Evolutionary conservation across 441 rosid genomes (phyloP).

Genomic region (Croton setiger): DNA sequence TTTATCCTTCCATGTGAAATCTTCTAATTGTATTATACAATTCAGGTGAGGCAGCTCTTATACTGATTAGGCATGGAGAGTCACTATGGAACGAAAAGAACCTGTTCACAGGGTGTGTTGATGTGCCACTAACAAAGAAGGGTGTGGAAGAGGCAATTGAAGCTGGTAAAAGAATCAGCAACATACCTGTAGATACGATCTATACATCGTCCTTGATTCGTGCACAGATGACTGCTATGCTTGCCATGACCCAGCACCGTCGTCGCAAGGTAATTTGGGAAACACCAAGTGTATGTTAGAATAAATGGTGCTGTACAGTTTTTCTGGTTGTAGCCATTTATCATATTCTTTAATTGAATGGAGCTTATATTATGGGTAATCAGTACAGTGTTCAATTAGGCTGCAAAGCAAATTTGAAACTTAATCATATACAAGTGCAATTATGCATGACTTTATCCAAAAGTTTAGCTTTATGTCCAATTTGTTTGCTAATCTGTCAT

Average conservation of each 20-base stretch:
- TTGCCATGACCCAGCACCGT: slow-evolving; percentile 97
- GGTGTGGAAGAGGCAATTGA: slow-evolving; percentile 96
- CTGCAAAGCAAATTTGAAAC: background rate
- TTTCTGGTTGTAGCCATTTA: background rate
- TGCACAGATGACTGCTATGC: slow-evolving; percentile 98
- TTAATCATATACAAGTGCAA: background rate
- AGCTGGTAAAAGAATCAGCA: slow-evolving; percentile 94
- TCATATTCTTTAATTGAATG: background rate
- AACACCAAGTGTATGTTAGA: background rate
- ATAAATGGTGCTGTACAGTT: slow-evolving; percentile 1
- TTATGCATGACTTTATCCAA: background rate
- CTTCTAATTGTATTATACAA: slow-evolving; percentile 15
- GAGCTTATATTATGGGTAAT: background rate
- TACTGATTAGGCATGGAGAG: slow-evolving; percentile 90
- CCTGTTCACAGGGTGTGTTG: slow-evolving; percentile 94
- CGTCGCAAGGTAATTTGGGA: slow-evolving; percentile 60
- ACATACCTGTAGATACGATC: slow-evolving; percentile 88
- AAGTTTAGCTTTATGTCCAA: background rate
- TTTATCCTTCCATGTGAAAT: slow-evolving; percentile 14
- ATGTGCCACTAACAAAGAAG: slow-evolving; percentile 84
- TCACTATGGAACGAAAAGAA: slow-evolving; percentile 98
- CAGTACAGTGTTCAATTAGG: slow-evolving; percentile 1
- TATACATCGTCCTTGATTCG: slow-evolving; percentile 87
- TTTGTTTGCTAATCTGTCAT: slow-evolving; percentile 15
- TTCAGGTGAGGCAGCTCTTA: slow-evolving; percentile 82